phyloP scores from a whole-genome alignment of 495 filamentous ascomycete species.

The Daldinia concentrica region DNA sequence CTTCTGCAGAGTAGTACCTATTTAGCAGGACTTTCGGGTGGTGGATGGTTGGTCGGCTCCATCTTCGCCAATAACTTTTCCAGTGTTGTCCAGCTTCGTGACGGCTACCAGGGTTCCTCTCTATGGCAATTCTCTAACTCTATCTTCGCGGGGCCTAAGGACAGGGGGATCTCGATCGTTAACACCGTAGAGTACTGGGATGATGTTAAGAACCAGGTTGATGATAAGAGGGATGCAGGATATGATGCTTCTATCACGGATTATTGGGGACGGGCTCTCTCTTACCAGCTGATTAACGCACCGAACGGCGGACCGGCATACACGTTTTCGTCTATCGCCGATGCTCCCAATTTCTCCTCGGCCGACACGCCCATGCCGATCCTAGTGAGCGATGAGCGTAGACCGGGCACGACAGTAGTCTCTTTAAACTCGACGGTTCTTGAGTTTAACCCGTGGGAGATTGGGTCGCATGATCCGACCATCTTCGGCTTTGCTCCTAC shows the following conservation, averaged over 20 bases:
- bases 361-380: slow-evolving; percentile 85
- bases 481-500: slow-evolving; percentile 80
- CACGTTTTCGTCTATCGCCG: slow-evolving; percentile 89
- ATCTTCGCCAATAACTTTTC: slow-evolving; percentile 93
- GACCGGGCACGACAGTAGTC: slow-evolving; percentile 70
- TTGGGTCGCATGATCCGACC: slow-evolving; percentile 85
- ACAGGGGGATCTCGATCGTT: slow-evolving; percentile 48
- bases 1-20: slow-evolving; percentile 88
- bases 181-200: slow-evolving; percentile 71
- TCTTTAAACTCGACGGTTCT: slow-evolving; percentile 81
- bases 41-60: slow-evolving; percentile 86
- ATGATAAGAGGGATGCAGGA: slow-evolving; percentile 72
- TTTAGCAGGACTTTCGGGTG: slow-evolving; percentile 84
- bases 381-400: slow-evolving; percentile 77
- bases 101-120: slow-evolving; percentile 61
- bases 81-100: slow-evolving; percentile 69
- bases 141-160: slow-evolving; percentile 67
- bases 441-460: slow-evolving; percentile 89
- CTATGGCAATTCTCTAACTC: slow-evolving; percentile 82
- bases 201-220: slow-evolving; percentile 68
- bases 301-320: slow-evolving; percentile 78
- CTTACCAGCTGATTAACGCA: slow-evolving; percentile 84
- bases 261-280: slow-evolving; percentile 83
- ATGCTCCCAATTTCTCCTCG: slow-evolving; percentile 69
- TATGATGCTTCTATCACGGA: slow-evolving; percentile 85